Evolutionary conservation across 768 basidiomycete genomes (phyloP).

Genomic region (Paxillus ammoniavirescens): DNA sequence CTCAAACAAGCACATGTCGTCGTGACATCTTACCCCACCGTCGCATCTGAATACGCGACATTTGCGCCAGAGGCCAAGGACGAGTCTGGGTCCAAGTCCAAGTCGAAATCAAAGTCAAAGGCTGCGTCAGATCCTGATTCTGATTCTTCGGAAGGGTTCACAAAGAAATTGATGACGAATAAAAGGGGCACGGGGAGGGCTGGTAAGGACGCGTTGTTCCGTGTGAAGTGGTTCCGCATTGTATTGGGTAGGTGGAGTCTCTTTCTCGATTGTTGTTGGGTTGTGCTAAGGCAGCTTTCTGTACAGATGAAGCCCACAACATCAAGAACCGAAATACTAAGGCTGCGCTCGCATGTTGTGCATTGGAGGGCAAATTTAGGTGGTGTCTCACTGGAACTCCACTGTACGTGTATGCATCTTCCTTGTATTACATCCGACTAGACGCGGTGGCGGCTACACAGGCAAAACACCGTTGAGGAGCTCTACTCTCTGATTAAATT

Average conservation of each 20-base stretch:
- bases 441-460: conserved; percentile 17
- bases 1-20: conserved; percentile 65
- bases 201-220: conserved; percentile 65
- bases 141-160: conserved; percentile 41
- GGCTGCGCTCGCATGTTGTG: conserved; percentile 75
- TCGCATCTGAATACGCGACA: conserved; percentile 73
- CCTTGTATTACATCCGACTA: neutral
- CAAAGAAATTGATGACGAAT: conserved; percentile 35
- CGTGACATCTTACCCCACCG: conserved; percentile 84
- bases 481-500: conserved; percentile 89
- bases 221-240: conserved; percentile 79
- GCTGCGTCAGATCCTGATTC: conserved; percentile 30
- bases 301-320: conserved; percentile 87
- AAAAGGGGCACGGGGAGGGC: conserved; percentile 41
- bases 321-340: conserved; percentile 88
- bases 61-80: conserved; percentile 52
- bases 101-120: conserved; percentile 37
- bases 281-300: neutral
- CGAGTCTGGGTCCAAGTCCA: conserved; percentile 42
- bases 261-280: neutral
- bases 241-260: conserved; percentile 65
- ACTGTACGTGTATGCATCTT: conserved; percentile 40
- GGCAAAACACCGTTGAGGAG: conserved; percentile 91
- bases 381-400: conserved; percentile 91
- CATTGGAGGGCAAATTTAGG: conserved; percentile 70